These are phyloP conservation scores for Circinella umbellata DNA, from an alignment of 371 early-diverging fungal genomes.

Conservation along the genomic window DNA sequence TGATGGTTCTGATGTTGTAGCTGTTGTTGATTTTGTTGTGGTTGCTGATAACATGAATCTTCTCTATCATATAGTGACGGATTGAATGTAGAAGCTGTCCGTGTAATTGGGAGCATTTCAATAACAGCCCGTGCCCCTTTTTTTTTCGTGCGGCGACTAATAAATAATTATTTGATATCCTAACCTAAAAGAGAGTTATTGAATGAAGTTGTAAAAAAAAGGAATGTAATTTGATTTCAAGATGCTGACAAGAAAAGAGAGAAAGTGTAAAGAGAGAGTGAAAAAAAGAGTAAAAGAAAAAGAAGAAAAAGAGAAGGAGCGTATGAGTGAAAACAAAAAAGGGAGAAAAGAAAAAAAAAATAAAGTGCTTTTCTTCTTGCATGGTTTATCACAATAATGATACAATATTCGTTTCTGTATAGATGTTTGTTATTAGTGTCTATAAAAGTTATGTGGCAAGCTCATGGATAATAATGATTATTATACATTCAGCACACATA, in stretches of 20 bases:
- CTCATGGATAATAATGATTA: background rate
- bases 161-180: no score
- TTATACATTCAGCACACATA: background rate
- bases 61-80: background rate
- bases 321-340: background rate
- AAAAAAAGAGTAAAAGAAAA: background rate
- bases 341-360: background rate
- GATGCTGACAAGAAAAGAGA: background rate
- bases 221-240: background rate
- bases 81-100: background rate
- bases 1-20: no score
- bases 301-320: background rate
- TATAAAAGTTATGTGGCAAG: conserved; percentile 1
- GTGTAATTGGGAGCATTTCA: conserved; percentile 10
- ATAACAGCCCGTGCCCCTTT: no score
- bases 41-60: background rate
- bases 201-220: background rate
- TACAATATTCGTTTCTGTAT: background rate
- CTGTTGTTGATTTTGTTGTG: no score
- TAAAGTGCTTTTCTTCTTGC: no score
- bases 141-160: no score
- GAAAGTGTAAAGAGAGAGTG: no score
- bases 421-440: background rate
- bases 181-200: no score
- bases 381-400: no score